Conservation (phyloP, 495 filamentous ascomycete genomes). For the Diplogelasinospora grovesii region DNA sequence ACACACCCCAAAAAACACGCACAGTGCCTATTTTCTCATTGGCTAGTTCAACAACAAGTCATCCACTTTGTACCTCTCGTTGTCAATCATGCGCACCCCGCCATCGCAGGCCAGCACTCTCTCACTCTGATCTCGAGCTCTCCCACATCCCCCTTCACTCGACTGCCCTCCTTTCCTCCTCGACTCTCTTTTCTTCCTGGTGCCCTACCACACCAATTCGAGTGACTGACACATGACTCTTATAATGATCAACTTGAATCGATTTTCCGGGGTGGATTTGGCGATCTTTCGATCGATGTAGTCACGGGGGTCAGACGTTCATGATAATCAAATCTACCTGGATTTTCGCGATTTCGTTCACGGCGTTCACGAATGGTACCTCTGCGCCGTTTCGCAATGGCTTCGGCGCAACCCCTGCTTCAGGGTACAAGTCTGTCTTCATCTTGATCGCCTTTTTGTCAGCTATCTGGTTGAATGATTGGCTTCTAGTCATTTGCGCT, state of each 20-base stretch:
- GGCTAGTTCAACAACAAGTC: conserved; percentile 30
- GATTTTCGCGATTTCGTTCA: conserved; percentile 22
- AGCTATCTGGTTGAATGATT: conserved; percentile 18
- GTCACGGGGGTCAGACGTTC: no score
- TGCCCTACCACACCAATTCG: conserved; percentile 7
- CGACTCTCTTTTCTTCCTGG: conserved; percentile 31
- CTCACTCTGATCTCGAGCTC: conserved; percentile 31
- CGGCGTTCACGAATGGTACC: conserved; percentile 16
- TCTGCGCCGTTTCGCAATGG: conserved; percentile 29
- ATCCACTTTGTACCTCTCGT: conserved; percentile 32
- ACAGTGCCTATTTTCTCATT: conserved; percentile 36
- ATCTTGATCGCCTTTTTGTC: conserved; percentile 16
- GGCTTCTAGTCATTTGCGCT: background rate
- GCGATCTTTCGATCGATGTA: conserved; percentile 8
- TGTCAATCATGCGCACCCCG: conserved; percentile 32
- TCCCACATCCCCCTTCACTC: conserved; percentile 22
- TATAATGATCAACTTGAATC: conserved; percentile 2
- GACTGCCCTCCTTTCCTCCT: conserved; percentile 24
- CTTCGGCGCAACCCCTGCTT: conserved; percentile 27
- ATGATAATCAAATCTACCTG: no score
- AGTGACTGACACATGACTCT: background rate
- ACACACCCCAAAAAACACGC: conserved; percentile 19
- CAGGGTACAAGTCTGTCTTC: conserved; percentile 6
- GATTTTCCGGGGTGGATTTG: conserved; percentile 14
- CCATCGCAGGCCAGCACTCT: conserved; percentile 16